Conservation (phyloP, 495 filamentous ascomycete species). For the Symbiotaphrina buchneri region DNA sequence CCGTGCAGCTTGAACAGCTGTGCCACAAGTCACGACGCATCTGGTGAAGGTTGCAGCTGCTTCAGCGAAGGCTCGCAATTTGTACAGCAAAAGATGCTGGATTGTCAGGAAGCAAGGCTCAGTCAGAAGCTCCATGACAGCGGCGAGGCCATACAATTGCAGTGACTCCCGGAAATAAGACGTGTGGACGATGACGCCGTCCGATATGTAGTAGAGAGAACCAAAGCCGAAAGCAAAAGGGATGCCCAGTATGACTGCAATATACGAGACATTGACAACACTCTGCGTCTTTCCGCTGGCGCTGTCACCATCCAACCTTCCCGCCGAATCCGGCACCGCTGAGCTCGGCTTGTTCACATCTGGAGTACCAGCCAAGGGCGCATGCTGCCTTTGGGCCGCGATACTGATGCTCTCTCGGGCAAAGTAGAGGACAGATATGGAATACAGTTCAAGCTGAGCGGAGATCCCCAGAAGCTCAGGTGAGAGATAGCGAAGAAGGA, state of each 20-base stretch:
- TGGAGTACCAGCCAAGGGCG: constrained; percentile 4
- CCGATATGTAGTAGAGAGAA: constrained; percentile 36
- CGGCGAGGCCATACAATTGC: constrained; percentile 47
- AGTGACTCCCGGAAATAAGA: constrained; percentile 42
- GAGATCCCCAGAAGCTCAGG: constrained; percentile 66
- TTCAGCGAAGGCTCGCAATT: constrained; percentile 60
- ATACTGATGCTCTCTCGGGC: constrained; percentile 72
- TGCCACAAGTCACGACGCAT: constrained; percentile 45
- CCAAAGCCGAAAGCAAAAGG: constrained; percentile 36
- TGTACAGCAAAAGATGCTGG: constrained; percentile 61
- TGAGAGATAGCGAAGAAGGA: constrained; percentile 68
- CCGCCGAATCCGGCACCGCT: not conserved
- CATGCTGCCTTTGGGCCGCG: constrained; percentile 59
- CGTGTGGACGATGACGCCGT: constrained; percentile 23
- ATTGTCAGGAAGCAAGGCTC: constrained; percentile 74
- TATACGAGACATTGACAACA: constrained; percentile 70
- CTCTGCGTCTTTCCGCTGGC: constrained; percentile 27
- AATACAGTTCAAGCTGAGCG: constrained; percentile 77
- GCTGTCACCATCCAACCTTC: constrained; percentile 2
- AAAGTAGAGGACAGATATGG: constrained; percentile 73
- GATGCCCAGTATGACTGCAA: constrained; percentile 48
- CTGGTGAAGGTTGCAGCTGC: constrained; percentile 51
- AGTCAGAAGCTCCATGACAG: constrained; percentile 53
- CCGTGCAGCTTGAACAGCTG: constrained; percentile 32
- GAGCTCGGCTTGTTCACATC: constrained; percentile 6